Evolutionary conservation across 2,329 filamentous ascomycete genomes (phyloP).

Genomic region (Penicillium sclerotiorum): DNA sequence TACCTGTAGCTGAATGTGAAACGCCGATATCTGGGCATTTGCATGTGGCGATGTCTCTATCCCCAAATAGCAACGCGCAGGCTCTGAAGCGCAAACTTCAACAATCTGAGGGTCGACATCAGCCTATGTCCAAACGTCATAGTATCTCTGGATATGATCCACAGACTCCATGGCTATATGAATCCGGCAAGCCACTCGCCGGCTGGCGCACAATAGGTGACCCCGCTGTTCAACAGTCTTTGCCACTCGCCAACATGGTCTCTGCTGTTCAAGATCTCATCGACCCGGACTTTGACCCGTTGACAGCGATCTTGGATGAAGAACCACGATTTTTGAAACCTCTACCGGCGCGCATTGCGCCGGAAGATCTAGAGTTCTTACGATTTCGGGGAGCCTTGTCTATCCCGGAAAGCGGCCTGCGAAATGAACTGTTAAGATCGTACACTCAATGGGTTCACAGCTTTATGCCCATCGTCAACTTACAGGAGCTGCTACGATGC

Average conservation of each 20-base stretch:
- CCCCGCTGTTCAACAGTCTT: conserved; percentile 31
- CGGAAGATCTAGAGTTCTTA: conserved; percentile 78
- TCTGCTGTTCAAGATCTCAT: conserved; percentile 41
- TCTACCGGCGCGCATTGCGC: conserved; percentile 70
- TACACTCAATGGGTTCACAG: conserved; percentile 87
- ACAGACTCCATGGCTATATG: conserved; percentile 35
- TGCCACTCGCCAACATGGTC: conserved; percentile 43
- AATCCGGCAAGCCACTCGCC: conserved; percentile 22
- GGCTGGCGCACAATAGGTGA: conserved; percentile 34
- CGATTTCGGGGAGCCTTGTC: conserved; percentile 77
- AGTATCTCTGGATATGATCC: conserved; percentile 32
- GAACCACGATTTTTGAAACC: conserved; percentile 71
- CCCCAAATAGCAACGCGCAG: conserved; percentile 22
- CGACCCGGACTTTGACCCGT: conserved; percentile 42
- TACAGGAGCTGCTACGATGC: conserved; percentile 56
- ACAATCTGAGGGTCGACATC: conserved; percentile 21
- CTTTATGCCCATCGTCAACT: conserved; percentile 80
- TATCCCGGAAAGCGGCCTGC: conserved; percentile 67
- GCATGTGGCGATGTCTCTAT: conserved; percentile 18
- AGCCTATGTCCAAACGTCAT: conserved; percentile 26
- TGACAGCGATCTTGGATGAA: conserved; percentile 40
- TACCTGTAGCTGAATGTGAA: too few relatives aligned
- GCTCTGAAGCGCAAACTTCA: conserved; percentile 33
- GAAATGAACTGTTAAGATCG: conserved; percentile 74
- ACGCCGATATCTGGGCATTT: neutral